phyloP scores from a whole-genome alignment of 192 early-diverging fungal genomes.

The Oehlia diaphana region DNA sequence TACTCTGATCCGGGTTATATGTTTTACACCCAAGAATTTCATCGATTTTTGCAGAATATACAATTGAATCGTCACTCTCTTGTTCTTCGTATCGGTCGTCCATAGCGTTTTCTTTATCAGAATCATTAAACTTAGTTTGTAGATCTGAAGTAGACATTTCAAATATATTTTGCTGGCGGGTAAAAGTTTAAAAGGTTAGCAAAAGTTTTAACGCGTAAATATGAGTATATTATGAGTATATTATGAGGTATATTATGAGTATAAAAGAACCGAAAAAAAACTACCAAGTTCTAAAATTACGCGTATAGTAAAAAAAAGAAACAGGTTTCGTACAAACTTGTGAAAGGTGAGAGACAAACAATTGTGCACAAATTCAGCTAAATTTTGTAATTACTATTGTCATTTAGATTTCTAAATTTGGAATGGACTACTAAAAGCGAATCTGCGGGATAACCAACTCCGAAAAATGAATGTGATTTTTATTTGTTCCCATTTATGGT shows the following conservation, averaged over 20 bases:
- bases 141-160: neutral
- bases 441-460: too few relatives aligned
- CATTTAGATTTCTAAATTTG: neutral
- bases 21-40: neutral
- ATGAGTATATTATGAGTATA: too few relatives aligned
- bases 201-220: neutral
- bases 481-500: too few relatives aligned
- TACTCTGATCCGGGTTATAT: constrained; percentile 32
- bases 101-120: constrained; percentile 27
- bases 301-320: too few relatives aligned
- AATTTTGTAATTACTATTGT: neutral
- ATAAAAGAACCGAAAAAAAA: neutral
- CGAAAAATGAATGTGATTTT: too few relatives aligned
- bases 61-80: neutral
- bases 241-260: too few relatives aligned
- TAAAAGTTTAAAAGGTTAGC: neutral
- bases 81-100: neutral
- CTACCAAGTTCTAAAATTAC: neutral
- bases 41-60: neutral
- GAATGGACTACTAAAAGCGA: too few relatives aligned
- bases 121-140: neutral
- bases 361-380: too few relatives aligned
- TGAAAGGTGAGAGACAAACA: too few relatives aligned
- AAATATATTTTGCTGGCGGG: neutral
- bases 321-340: too few relatives aligned